Conservation (phyloP, 2,329 filamentous ascomycete genomes). For the Aureobasidium namibiae region DNA sequence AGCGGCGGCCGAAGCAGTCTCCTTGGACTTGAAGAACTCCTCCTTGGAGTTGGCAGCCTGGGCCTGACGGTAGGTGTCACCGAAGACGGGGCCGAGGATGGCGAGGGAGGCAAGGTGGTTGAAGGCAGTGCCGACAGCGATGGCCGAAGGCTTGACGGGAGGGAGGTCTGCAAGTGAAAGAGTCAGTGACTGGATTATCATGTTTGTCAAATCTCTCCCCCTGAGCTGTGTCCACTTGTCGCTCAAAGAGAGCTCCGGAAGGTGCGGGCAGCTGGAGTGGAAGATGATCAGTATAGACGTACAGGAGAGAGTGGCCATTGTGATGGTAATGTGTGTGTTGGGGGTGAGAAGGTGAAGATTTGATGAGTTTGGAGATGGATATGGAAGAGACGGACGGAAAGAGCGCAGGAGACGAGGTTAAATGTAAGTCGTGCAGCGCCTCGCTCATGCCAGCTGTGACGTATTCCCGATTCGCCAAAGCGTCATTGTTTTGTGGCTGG, state of each 20-base stretch:
- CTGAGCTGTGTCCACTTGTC: background rate
- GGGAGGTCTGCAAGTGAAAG: constrained; percentile 49
- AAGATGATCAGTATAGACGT: constrained; percentile 25
- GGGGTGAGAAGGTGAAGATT: background rate
- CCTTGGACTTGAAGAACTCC: constrained; percentile 90
- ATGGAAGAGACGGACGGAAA: constrained; percentile 9
- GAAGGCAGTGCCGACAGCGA: constrained; percentile 92
- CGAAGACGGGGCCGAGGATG: constrained; percentile 81
- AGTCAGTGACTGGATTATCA: constrained; percentile 13
- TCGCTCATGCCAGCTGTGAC: constrained; percentile 8
- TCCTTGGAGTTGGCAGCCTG: constrained; percentile 90
- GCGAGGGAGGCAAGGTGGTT: constrained; percentile 87
- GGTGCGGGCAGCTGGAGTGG: background rate
- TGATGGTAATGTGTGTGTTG: constrained; percentile 24
- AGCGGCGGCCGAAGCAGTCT: constrained; percentile 77
- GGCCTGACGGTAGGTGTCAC: constrained; percentile 87
- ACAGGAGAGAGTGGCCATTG: constrained; percentile 52
- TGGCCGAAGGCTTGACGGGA: constrained; percentile 93
- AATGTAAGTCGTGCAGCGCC: constrained; percentile 9
- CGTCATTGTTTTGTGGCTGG: constrained; percentile 12
- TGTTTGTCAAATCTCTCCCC: background rate
- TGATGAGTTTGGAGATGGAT: constrained; percentile 10
- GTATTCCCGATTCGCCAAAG: background rate
- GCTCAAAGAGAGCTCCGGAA: background rate
- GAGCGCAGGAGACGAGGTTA: constrained; percentile 12